Conservation (phyloP, 1,284 basidiomycete species). For the Exobasidium cylindrosporum region DNA sequence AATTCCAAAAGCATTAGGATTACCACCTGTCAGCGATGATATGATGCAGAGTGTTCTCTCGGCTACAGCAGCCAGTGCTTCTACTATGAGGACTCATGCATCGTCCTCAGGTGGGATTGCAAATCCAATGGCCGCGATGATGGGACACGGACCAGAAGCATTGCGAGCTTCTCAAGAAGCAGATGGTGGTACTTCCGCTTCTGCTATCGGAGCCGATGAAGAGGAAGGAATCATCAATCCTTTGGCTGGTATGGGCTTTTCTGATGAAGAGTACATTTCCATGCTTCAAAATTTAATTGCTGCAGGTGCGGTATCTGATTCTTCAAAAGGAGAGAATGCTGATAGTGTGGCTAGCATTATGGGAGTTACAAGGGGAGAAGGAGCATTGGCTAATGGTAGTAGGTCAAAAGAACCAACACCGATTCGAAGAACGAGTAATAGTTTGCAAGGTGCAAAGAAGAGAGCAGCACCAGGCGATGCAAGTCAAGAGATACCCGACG, state of each 20-base stretch:
- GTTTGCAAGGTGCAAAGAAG: not conserved
- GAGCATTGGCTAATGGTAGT: slow-evolving; percentile 1
- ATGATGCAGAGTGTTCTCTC: slow-evolving; percentile 17
- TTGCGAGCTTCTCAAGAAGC: not conserved
- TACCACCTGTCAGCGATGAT: slow-evolving; percentile 21
- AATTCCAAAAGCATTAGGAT: slow-evolving; percentile 26
- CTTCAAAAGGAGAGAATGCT: slow-evolving; percentile 12
- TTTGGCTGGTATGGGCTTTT: slow-evolving; percentile 46
- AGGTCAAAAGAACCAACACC: slow-evolving; percentile 12
- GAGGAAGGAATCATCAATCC: slow-evolving; percentile 35
- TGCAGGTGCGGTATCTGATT: slow-evolving; percentile 36
- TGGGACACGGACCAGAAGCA: slow-evolving; percentile 20
- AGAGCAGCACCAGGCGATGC: not conserved
- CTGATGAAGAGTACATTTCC: slow-evolving; percentile 46
- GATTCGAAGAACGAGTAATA: not conserved
- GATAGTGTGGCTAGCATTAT: slow-evolving; percentile 15
- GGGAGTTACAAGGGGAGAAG: slow-evolving; percentile 16
- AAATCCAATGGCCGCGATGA: slow-evolving; percentile 16
- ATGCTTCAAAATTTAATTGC: slow-evolving; percentile 50
- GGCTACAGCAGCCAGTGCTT: slow-evolving; percentile 20
- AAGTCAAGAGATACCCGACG: not conserved
- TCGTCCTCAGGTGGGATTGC: not conserved
- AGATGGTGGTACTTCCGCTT: not conserved
- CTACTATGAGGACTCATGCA: not conserved
- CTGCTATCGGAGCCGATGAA: not conserved